A percentile compares a stretch with the other conserved stretches of the same genome.
Conservation (phyloP, 2,329 filamentous ascomycete species). For the Colletotrichum tropicicola region DNA sequence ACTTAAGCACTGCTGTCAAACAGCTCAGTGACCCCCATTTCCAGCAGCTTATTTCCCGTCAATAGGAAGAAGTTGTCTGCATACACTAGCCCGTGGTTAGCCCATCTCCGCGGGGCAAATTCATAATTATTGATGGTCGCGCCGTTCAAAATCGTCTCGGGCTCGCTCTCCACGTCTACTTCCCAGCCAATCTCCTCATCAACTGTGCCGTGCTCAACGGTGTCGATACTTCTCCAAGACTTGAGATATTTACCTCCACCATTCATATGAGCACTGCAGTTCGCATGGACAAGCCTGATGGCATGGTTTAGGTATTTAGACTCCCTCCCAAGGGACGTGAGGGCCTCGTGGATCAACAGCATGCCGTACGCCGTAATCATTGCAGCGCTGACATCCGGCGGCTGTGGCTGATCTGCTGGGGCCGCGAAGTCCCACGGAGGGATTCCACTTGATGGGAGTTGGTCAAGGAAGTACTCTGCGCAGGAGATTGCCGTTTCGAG, state of each 20-base stretch:
- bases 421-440: conserved; percentile 61
- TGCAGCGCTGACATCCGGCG: conserved; percentile 47
- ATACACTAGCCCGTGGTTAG: conserved; percentile 57
- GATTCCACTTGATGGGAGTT: conserved; percentile 47
- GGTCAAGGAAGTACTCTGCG: conserved; percentile 54
- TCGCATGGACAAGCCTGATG: conserved; percentile 36
- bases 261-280: conserved; percentile 36
- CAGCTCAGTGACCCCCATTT: conserved; percentile 33
- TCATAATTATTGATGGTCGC: conserved; percentile 57
- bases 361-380: conserved; percentile 48
- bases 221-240: conserved; percentile 27
- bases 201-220: conserved; percentile 34
- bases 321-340: conserved; percentile 29
- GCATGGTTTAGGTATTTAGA: conserved; percentile 39
- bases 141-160: conserved; percentile 54
- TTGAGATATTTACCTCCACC: conserved; percentile 30
- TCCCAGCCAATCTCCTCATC: conserved; percentile 26
- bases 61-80: conserved; percentile 58
- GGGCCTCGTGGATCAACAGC: conserved; percentile 42
- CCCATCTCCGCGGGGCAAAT: conserved; percentile 52
- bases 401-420: conserved; percentile 34
- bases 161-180: conserved; percentile 37
- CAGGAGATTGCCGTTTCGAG: conserved; percentile 50
- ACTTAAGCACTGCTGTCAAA: background rate
- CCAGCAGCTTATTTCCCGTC: conserved; percentile 53